Evolutionary conservation across 768 basidiomycete species (phyloP).

Genomic region (Rhodosporidiobolus sp.): DNA sequence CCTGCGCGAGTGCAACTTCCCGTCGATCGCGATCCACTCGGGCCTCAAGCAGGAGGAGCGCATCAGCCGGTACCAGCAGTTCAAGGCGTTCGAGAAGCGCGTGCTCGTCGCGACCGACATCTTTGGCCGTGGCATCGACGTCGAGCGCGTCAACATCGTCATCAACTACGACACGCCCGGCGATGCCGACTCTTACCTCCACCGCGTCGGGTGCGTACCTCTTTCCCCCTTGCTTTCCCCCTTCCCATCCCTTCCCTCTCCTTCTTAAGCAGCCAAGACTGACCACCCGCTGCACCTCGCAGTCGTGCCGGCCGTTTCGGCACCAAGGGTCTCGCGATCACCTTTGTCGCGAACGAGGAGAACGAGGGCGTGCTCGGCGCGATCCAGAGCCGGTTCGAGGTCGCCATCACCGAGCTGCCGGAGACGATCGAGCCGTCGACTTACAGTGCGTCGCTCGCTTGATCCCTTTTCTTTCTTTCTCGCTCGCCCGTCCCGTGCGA

Average conservation of each 20-base stretch:
- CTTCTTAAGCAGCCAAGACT: no score
- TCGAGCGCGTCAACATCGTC: constrained; percentile 96
- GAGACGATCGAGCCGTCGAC: constrained; percentile 89
- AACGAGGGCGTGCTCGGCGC: constrained; percentile 91
- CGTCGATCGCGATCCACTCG: constrained; percentile 95
- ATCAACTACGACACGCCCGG: constrained; percentile 98
- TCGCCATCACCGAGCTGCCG: constrained; percentile 90
- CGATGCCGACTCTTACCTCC: constrained; percentile 96
- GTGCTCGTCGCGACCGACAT: constrained; percentile 98
- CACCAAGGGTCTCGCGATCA: constrained; percentile 97
- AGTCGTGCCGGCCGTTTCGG: constrained; percentile 99
- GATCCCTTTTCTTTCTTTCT: background rate
- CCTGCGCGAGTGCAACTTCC: constrained; percentile 95
- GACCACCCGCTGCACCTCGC: constrained; percentile 9
- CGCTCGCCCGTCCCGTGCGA: no score
- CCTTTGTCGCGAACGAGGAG: constrained; percentile 85
- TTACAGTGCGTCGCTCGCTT: constrained; percentile 57
- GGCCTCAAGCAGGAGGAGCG: constrained; percentile 92
- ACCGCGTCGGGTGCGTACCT: constrained; percentile 73
- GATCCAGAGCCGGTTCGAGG: constrained; percentile 95
- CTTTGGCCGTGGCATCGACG: constrained; percentile 98
- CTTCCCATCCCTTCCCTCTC: background rate
- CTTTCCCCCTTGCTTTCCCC: constrained; percentile 43
- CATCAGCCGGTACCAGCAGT: constrained; percentile 91
- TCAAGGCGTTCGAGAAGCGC: constrained; percentile 99